Evolutionary conservation across 768 basidiomycete species (phyloP).

Genomic region (Glaciozyma antarctica): DNA sequence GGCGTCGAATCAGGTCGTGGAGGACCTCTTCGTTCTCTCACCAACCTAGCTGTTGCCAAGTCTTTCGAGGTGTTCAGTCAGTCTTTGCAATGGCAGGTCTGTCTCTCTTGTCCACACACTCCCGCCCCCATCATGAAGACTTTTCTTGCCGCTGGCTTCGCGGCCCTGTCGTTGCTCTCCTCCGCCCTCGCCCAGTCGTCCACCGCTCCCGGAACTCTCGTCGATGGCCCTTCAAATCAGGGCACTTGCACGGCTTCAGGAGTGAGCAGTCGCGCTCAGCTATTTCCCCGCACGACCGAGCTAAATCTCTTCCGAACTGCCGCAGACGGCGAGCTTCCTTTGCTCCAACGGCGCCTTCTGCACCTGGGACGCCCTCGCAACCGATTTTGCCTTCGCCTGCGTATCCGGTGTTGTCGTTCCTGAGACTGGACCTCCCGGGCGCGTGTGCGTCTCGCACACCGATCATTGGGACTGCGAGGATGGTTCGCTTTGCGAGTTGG

Average conservation of each 20-base stretch:
- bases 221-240: constrained; percentile 1
- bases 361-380: constrained; percentile 10
- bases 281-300: too few relatives aligned
- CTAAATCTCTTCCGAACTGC: too few relatives aligned
- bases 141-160: background rate
- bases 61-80: too few relatives aligned
- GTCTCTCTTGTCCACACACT: background rate
- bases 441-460: constrained; percentile 8
- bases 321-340: constrained; percentile 18
- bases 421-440: constrained; percentile 7
- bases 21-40: too few relatives aligned
- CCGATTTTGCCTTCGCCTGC: constrained; percentile 14
- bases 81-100: too few relatives aligned
- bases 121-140: background rate
- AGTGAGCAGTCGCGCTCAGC: background rate
- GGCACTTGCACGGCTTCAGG: constrained; percentile 10
- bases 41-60: too few relatives aligned
- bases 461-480: constrained; percentile 29
- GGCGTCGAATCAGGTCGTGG: too few relatives aligned
- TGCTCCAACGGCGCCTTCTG: constrained; percentile 30
- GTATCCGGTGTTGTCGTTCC: background rate
- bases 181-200: background rate
- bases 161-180: background rate
- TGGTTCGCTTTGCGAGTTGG: constrained; percentile 23
- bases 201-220: constrained; percentile 5